Percentiles rank a stretch among this genome's conserved stretches.
These are phyloP conservation scores for Hanseniaspora uvarum DNA, from an alignment of 1,139 yeast species.

Conservation along the genomic window DNA sequence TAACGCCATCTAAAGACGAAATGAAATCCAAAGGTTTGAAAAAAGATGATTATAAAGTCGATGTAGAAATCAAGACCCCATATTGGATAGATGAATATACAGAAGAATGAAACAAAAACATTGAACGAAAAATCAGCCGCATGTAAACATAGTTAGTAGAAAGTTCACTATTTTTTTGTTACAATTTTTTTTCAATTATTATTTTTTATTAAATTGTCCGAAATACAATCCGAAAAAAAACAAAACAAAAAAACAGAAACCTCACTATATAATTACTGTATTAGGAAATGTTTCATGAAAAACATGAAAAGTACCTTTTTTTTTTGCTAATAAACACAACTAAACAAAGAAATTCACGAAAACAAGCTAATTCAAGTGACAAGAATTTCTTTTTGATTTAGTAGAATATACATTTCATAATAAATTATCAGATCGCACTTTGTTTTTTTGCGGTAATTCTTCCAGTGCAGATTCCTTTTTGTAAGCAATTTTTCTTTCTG, in stretches of 20 bases:
- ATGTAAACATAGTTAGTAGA: background rate
- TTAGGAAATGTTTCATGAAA: background rate
- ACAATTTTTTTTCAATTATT: background rate
- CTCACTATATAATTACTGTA: background rate
- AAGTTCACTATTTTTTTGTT: background rate
- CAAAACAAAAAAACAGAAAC: background rate
- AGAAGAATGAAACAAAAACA: background rate
- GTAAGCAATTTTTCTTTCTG: background rate
- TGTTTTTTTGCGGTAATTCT: too few relatives aligned
- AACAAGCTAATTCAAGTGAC: too few relatives aligned
- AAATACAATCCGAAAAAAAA: background rate
- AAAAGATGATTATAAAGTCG: background rate
- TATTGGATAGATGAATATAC: slow-evolving; percentile 15
- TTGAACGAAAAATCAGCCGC: background rate
- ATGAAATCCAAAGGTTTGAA: background rate
- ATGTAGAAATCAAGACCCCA: background rate
- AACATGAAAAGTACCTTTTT: background rate
- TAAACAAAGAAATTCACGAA: too few relatives aligned
- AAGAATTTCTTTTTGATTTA: too few relatives aligned
- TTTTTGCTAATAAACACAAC: background rate
- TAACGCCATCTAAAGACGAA: slow-evolving; percentile 9
- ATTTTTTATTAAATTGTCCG: too few relatives aligned
- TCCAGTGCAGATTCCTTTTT: too few relatives aligned
- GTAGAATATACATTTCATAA: too few relatives aligned
- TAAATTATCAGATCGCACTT: too few relatives aligned